These are phyloP conservation scores for Termitomyces sp. DNA, from an alignment of 768 basidiomycete species.

Conservation along the genomic window DNA sequence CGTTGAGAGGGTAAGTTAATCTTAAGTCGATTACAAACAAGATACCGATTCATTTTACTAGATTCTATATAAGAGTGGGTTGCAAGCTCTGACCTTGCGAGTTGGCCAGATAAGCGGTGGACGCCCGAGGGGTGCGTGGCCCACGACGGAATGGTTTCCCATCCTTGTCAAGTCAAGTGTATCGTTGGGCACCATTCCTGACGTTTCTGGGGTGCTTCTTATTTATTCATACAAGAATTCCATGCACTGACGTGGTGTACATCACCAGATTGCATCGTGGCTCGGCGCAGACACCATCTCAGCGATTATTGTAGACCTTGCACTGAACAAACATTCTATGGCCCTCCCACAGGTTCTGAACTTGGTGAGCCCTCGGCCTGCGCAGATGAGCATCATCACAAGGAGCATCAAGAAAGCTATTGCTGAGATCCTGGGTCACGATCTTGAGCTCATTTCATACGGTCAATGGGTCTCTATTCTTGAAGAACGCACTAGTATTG, in stretches of 20 bases:
- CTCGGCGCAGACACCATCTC: constrained; percentile 25
- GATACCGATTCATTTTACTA: constrained; percentile 5
- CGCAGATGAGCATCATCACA: constrained; percentile 17
- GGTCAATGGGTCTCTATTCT: constrained; percentile 15
- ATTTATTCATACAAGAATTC: neutral
- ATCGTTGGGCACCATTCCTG: constrained; percentile 24
- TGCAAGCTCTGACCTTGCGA: constrained; percentile 27
- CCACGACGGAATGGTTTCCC: constrained; percentile 35
- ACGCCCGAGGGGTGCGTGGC: constrained; percentile 32
- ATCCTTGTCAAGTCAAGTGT: constrained; percentile 34
- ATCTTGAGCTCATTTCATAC: constrained; percentile 7
- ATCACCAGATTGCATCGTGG: constrained; percentile 23
- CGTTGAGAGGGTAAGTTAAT: constrained; percentile 24
- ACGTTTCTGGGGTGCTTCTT: constrained; percentile 21
- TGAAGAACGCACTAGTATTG: constrained; percentile 8
- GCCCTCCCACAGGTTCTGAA: constrained; percentile 21
- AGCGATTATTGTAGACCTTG: constrained; percentile 23
- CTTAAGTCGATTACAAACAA: neutral
- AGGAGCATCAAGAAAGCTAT: neutral
- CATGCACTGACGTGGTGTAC: neutral
- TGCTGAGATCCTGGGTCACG: neutral
- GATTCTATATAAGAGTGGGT: constrained; percentile 27
- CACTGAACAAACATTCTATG: constrained; percentile 16
- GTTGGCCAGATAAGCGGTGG: constrained; percentile 37
- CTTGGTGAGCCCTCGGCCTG: constrained; percentile 30